Conservation (phyloP, 2,329 filamentous ascomycete species). For the Penicillium palitans region DNA sequence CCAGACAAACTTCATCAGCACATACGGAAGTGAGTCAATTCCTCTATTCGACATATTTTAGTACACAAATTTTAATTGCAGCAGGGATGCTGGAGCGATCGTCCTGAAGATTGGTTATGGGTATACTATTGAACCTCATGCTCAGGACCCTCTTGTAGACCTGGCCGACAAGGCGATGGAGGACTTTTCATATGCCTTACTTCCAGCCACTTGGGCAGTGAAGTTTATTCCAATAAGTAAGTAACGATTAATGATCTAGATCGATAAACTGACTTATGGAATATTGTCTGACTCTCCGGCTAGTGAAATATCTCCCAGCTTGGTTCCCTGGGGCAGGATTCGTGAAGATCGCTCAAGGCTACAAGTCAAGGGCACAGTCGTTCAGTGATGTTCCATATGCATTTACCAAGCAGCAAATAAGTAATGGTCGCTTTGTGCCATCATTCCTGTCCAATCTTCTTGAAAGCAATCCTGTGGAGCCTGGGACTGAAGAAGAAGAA, state of each 20-base stretch:
- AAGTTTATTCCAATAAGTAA: slow-evolving; percentile 45
- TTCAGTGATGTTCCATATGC: slow-evolving; percentile 42
- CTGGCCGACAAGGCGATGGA: slow-evolving; percentile 44
- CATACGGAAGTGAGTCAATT: slow-evolving; percentile 33
- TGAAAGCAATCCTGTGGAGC: slow-evolving; percentile 27
- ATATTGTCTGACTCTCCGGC: background rate
- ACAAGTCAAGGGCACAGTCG: slow-evolving; percentile 30
- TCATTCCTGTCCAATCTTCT: slow-evolving; percentile 47
- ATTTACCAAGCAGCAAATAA: slow-evolving; percentile 47
- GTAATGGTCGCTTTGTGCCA: slow-evolving; percentile 27
- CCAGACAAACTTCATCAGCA: slow-evolving; percentile 45
- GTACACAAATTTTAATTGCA: background rate
- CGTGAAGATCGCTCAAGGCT: slow-evolving; percentile 42
- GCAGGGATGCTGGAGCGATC: slow-evolving; percentile 39
- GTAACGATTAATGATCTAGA: background rate
- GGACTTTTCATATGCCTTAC: slow-evolving; percentile 43
- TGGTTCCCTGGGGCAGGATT: slow-evolving; percentile 51
- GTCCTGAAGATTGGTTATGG: slow-evolving; percentile 46
- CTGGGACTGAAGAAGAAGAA: slow-evolving; percentile 34
- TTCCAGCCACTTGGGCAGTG: slow-evolving; percentile 48
- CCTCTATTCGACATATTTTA: background rate
- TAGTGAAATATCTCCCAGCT: slow-evolving; percentile 40
- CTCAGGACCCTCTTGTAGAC: slow-evolving; percentile 39
- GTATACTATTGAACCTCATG: slow-evolving; percentile 29
- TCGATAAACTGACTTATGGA: no score